A percentile compares a stretch with the other conserved stretches of the same genome.
These are phyloP conservation scores for Ophiostoma montium DNA, from an alignment of 2,329 filamentous ascomycete species.

Conservation along the genomic window DNA sequence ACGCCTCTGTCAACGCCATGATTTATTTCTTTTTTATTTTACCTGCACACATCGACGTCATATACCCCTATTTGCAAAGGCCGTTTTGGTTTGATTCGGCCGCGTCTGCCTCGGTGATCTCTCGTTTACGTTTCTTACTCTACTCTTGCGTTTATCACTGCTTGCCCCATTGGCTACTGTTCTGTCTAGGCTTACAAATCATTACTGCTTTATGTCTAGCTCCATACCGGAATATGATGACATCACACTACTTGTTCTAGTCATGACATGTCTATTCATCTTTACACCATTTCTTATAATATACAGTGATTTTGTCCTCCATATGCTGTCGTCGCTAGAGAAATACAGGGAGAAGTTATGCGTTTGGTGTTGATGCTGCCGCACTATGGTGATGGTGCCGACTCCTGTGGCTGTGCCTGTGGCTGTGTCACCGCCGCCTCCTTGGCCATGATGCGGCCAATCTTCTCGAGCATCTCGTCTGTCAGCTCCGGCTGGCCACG, in stretches of 20 bases:
- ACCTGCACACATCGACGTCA: background rate
- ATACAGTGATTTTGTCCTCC: too few relatives aligned
- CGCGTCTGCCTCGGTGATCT: background rate
- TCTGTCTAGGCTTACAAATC: too few relatives aligned
- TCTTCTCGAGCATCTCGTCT: constrained; percentile 45
- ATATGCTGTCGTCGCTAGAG: too few relatives aligned
- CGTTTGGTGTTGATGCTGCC: background rate
- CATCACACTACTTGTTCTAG: too few relatives aligned
- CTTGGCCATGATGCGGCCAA: constrained; percentile 45
- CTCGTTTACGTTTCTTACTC: background rate
- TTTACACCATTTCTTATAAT: too few relatives aligned
- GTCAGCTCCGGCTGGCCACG: constrained; percentile 42
- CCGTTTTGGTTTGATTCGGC: constrained; percentile 4
- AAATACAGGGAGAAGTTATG: background rate
- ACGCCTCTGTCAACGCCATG: too few relatives aligned
- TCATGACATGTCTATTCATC: too few relatives aligned
- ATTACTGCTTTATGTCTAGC: too few relatives aligned
- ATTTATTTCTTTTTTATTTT: background rate
- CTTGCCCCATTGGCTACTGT: too few relatives aligned
- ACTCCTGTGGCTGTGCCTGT: too few relatives aligned
- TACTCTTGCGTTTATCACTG: too few relatives aligned
- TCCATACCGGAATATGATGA: too few relatives aligned
- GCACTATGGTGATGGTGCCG: background rate
- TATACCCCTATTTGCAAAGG: constrained; percentile 1
- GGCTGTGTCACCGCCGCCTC: background rate